These are phyloP conservation scores for Phytophthora vignae DNA, from an alignment of 352 stramenopile species.

Conservation along the genomic window DNA sequence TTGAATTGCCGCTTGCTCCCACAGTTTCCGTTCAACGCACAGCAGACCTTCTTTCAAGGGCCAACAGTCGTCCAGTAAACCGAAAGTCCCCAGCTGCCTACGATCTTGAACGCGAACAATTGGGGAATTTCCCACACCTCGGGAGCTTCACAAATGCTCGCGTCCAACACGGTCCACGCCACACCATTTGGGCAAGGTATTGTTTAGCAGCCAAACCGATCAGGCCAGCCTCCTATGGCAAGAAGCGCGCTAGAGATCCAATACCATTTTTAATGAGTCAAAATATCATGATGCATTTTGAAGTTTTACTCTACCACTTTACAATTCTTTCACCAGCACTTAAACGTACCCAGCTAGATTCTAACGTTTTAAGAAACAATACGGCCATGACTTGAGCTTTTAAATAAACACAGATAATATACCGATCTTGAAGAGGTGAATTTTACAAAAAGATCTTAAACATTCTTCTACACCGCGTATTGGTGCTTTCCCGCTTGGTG, in stretches of 20 bases:
- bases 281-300: neutral
- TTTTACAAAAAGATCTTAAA: neutral
- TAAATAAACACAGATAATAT: neutral
- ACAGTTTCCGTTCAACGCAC: neutral
- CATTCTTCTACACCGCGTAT: neutral
- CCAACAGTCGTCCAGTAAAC: neutral
- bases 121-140: neutral
- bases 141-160: neutral
- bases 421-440: neutral
- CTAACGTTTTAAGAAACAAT: constrained; percentile 1
- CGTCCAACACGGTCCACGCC: neutral
- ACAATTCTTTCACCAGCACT: neutral
- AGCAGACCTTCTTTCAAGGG: neutral
- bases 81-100: neutral
- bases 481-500: neutral
- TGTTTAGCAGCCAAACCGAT: neutral
- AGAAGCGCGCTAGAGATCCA: neutral
- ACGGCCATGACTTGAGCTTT: neutral
- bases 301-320: neutral
- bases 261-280: neutral
- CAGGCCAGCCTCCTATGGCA: too few relatives aligned
- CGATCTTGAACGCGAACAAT: neutral
- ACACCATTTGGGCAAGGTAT: neutral
- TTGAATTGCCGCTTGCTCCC: neutral
- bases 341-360: neutral